Percentiles rank a stretch among this genome's conserved stretches.
phyloP scores from a whole-genome alignment of 2,329 filamentous ascomycete species.

The Reticulascus tulasneorum region DNA sequence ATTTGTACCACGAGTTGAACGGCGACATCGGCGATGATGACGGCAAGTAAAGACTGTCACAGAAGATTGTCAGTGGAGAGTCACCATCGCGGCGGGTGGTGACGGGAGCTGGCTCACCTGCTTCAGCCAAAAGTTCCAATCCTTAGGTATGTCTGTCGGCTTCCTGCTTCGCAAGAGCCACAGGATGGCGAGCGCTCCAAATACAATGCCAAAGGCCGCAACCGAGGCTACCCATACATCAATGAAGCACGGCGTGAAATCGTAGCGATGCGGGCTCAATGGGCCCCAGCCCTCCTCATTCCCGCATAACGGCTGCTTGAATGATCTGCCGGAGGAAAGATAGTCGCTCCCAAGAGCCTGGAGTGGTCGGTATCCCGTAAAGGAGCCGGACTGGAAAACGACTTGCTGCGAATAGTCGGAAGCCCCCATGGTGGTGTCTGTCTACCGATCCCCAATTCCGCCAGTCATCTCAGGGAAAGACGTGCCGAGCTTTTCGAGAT shows the following conservation, averaged over 20 bases:
- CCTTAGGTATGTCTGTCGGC: constrained; percentile 65
- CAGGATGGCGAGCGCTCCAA: constrained; percentile 74
- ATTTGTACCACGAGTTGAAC: constrained; percentile 76
- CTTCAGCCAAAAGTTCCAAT: constrained; percentile 92
- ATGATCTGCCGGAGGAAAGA: constrained; percentile 45
- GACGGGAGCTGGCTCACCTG: constrained; percentile 55
- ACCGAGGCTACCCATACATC: constrained; percentile 83
- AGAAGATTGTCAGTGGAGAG: constrained; percentile 8
- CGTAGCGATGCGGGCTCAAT: constrained; percentile 78
- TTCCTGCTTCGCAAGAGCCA: constrained; percentile 70
- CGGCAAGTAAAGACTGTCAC: constrained; percentile 53
- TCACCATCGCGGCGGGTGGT: background rate
- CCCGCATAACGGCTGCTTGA: constrained; percentile 73
- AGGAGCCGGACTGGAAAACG: constrained; percentile 55
- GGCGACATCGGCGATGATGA: constrained; percentile 64
- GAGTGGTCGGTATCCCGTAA: constrained; percentile 52
- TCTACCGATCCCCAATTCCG: constrained; percentile 8
- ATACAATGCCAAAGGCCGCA: constrained; percentile 72
- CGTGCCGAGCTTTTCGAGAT: constrained; percentile 1
- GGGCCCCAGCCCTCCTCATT: constrained; percentile 96
- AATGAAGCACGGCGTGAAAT: constrained; percentile 96
- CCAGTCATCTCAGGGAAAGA: constrained; percentile 13
- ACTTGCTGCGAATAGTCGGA: constrained; percentile 35
- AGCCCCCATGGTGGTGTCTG: constrained; percentile 11
- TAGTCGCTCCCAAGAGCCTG: constrained; percentile 55